Base-by-base conservation (phyloP, 805 yeast genomes). In the Starmerella bombicola region DNA sequence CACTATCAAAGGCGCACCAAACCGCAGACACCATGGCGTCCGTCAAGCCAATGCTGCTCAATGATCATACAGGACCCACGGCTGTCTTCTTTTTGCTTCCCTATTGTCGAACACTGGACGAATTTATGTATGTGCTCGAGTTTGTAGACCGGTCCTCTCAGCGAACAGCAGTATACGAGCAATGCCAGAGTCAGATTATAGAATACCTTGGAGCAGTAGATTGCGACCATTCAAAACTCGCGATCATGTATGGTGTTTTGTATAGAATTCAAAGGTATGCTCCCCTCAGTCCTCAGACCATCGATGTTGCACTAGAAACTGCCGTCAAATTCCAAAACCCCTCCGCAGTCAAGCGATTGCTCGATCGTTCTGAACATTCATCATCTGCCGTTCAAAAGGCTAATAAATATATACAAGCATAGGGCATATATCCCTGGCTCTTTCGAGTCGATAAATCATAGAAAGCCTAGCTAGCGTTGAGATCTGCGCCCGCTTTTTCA, bases 101-200 rank as follows among this genome's bases (percentile, higher is more conserved):
- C n/a, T 50, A 53, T 50, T 41, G 49, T 8, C 28, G 30, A n/a
- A 33, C 45, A 8, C 29, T 32, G 17, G 52, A 41, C 9, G 62
- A 58, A 20, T 48, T 57, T 5, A 48, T 51, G 47, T 42, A 47
- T n/a, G 43, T 57, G 24, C 40, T 57, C 10, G 48, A 43, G 7
- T 21, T 41, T 3, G 52, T 53, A 7, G 46, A 47, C 19, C 30
- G 42, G 12, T 42, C 56, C 3, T 26, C 38, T 16, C 33, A 44
- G 28, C 29, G 46, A 9, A 34, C 33, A n/a, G 49, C 42, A 10
- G 51, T 58, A 12, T 46, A 49, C 20, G 34, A 42, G 8, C 33
- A 34, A n/a, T 55, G 59, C 43, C 62, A 58, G 33, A 40, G 40
- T 6, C 46, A 41, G 3, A 42, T 56, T 3, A 37, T 55, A 4